Evolutionary conservation across 768 basidiomycete species (phyloP), one percentile per base, ranked within the genome.

Genomic region (Russula foetens): DNA sequence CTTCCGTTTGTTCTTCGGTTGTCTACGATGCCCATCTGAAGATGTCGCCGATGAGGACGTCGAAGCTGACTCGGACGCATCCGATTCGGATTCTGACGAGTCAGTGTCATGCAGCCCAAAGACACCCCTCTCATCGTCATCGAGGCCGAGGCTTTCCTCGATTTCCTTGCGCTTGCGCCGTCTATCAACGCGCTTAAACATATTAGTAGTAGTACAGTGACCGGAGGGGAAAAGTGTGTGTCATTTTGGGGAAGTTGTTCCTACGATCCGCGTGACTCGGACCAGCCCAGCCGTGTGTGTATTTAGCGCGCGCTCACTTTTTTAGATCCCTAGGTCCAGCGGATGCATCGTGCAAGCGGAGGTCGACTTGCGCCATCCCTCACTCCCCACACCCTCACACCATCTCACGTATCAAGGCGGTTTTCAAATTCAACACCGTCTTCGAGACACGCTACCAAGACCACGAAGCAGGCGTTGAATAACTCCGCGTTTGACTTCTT

Each of bases 141-240:
- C 82, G 6, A 87, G 65, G 0, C 82, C 85, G 38, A 86, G 77
- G 53, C 82, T 79, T 69, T 85, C 84, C 62, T 86, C 86, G 64
- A 84, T 76, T 67, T 84, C 77, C 60, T 76, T 79, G 66, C 79
- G 84, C 67, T 77, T 77, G 26, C 77, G 79, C 48, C 84, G 79
- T 69, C 84, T 90, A 65, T 84, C 84, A 7, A 89, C 77, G 60
- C 90, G 82, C 73, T 92, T 91, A 77, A 89, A 90, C 89, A 91
- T 91, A 50, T 33, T 31, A 35, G 35, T 35, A 7, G 35, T n/a
- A n/a, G n/a, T n/a, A n/a, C n/a, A n/a, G n/a, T 5, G 35, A 12
- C 35, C 2, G 35, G 11, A 35, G 9, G 35, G 35, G n/a, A n/a
- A 35, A 12, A 26, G 21, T 9, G 23, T 17, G 23, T 33, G 26